Evolutionary conservation across 306 rosid species (phyloP).

Genomic region (Prunus mira): DNA sequence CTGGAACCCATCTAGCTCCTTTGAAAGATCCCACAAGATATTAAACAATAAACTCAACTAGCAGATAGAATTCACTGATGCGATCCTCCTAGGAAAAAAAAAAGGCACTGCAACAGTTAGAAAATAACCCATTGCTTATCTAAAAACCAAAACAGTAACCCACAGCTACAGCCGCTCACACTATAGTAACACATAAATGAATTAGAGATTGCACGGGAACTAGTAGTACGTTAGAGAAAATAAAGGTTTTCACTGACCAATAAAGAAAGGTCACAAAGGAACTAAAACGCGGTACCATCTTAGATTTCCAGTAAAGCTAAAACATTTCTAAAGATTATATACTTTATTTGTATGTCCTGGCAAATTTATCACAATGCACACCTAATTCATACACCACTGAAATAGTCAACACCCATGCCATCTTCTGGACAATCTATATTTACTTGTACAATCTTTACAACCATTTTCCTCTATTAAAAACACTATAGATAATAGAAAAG

Average conservation of each 20-base stretch:
- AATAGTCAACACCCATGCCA: not conserved
- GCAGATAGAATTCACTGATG: conserved; percentile 3
- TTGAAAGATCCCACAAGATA: conserved; percentile 23
- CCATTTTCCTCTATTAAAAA: not conserved
- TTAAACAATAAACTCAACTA: not conserved
- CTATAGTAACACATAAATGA: not conserved
- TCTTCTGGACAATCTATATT: not conserved
- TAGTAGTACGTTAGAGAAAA: not conserved
- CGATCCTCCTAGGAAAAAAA: not conserved
- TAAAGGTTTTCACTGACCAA: not conserved
- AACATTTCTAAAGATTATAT: not conserved
- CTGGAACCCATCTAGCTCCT: conserved; percentile 84
- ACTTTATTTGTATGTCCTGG: not conserved
- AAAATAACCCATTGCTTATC: not conserved
- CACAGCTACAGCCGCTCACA: not conserved
- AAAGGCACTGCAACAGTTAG: not conserved
- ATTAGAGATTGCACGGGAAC: not conserved
- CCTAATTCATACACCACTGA: conserved; percentile 3
- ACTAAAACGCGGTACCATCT: not conserved
- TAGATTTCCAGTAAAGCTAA: not conserved
- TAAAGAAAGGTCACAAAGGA: not conserved
- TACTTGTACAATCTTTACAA: not conserved
- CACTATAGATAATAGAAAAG: not conserved
- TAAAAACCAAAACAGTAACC: not conserved
- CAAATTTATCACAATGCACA: not conserved